Evolutionary conservation across 352 stramenopile species (phyloP).

Genomic region (Lagenidium giganteum): DNA sequence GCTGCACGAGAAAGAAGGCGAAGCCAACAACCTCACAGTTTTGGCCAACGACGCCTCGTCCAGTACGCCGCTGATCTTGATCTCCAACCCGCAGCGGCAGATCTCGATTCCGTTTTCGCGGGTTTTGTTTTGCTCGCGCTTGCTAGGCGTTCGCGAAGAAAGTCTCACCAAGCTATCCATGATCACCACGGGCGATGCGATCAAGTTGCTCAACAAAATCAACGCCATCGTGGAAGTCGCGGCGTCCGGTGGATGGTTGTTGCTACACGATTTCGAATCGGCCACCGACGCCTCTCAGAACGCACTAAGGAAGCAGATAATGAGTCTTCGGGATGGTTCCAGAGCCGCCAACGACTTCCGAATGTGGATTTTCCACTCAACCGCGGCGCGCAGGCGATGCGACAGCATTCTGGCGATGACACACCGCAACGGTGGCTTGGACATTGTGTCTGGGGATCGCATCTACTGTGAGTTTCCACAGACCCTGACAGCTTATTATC

Average conservation of each 20-base stretch:
- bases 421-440: not conserved
- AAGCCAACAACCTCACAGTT: too few relatives aligned
- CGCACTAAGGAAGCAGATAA: constrained; percentile 2
- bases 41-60: not conserved
- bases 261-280: constrained; percentile 2
- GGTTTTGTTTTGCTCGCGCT: constrained; percentile 2
- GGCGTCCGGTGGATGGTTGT: constrained; percentile 4
- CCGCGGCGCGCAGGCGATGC: not conserved
- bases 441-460: too few relatives aligned
- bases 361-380: constrained; percentile 45
- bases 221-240: constrained; percentile 1
- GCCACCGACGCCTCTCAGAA: not conserved
- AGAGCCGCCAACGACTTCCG: constrained; percentile 4
- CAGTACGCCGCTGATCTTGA: not conserved
- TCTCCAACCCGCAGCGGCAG: constrained; percentile 5
- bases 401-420: not conserved
- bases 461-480: too few relatives aligned
- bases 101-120: constrained; percentile 1
- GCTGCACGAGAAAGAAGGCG: not conserved
- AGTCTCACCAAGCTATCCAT: constrained; percentile 6
- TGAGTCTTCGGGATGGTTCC: constrained; percentile 2
- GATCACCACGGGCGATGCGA: too few relatives aligned
- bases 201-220: not conserved
- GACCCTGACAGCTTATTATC: too few relatives aligned
- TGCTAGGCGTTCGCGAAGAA: constrained; percentile 9